These are phyloP conservation scores for Flaveria sonorensis DNA, from an alignment of 129 eudicot species.

Conservation along the genomic window DNA sequence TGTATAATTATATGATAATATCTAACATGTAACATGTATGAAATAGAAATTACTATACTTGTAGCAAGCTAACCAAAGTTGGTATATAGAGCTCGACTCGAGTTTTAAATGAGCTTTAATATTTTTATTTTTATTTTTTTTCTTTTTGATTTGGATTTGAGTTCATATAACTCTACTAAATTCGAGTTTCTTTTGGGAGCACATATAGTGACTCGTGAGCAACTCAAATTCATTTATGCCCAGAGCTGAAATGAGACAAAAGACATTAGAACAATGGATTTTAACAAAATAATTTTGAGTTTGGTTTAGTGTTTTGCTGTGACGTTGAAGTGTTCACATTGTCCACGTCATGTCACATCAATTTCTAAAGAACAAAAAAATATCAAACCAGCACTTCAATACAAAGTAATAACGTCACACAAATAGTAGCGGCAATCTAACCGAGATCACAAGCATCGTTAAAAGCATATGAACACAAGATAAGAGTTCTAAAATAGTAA, in stretches of 20 bases:
- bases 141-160: too few species aligned
- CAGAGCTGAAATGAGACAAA: neutral
- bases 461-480: neutral
- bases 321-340: neutral
- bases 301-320: neutral
- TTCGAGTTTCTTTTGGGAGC: too few species aligned
- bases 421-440: neutral
- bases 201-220: too few species aligned
- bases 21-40: too few species aligned
- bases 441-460: neutral
- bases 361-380: neutral
- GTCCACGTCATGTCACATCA: neutral
- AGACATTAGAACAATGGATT: neutral
- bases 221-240: too few species aligned
- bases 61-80: neutral
- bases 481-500: neutral
- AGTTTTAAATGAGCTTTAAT: too few species aligned
- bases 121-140: too few species aligned
- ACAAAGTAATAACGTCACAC: neutral
- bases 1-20: too few species aligned
- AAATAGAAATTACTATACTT: neutral
- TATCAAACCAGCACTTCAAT: neutral
- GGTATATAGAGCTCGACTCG: neutral
- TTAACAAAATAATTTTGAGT: neutral
- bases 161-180: too few species aligned